Percentiles rank a stretch among this genome's conserved stretches.
Evolutionary conservation across 768 basidiomycete genomes (phyloP).

Genomic region (Antrodiella citrinella): DNA sequence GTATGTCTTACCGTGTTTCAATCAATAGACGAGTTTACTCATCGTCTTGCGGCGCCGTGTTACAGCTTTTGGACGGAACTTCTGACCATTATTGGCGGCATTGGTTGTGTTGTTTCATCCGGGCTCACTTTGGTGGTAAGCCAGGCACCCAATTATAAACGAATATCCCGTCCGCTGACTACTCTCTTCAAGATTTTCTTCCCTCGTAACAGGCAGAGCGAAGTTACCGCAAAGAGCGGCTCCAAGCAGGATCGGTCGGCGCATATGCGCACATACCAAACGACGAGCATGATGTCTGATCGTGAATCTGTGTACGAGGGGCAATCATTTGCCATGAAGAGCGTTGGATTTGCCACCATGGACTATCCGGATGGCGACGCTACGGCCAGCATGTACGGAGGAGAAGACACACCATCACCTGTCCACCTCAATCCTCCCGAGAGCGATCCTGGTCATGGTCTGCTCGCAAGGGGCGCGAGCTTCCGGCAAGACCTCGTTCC

Average conservation of each 20-base stretch:
- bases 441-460: not conserved
- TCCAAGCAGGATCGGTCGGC: constrained; percentile 11
- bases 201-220: constrained; percentile 48
- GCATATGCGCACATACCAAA: constrained; percentile 7
- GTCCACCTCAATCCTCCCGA: not conserved
- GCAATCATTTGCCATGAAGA: not conserved
- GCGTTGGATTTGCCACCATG: not conserved
- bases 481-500: not conserved
- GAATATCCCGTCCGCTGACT: not conserved
- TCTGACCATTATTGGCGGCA: constrained; percentile 44
- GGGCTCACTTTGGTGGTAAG: constrained; percentile 65
- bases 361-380: not conserved
- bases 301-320: not conserved
- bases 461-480: not conserved
- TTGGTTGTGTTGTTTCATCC: constrained; percentile 62
- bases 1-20: constrained; percentile 19
- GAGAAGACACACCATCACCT: not conserved
- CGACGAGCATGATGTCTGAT: not conserved
- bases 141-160: constrained; percentile 13
- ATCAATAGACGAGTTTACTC: not conserved
- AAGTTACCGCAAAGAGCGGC: constrained; percentile 14
- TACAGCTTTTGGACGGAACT: constrained; percentile 39
- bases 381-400: not conserved
- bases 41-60: not conserved
- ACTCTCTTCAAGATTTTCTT: constrained; percentile 62